Evolutionary conservation across 345 rosid genomes (phyloP).

Genomic region (Conringia planisiliqua): DNA sequence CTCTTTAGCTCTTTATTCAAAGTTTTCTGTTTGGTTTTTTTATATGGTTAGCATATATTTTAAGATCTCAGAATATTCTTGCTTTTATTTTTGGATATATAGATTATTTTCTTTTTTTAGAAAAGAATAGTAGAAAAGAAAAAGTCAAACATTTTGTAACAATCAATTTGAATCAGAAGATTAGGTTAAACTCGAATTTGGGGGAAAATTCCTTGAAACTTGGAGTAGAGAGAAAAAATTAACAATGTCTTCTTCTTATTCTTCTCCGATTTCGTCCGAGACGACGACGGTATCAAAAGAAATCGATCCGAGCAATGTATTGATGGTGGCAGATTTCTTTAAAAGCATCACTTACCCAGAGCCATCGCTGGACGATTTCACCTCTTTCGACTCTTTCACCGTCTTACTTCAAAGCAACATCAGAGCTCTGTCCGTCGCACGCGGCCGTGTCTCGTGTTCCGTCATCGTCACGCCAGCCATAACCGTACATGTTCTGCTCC

Average conservation of each 20-base stretch:
- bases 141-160: too few relatives aligned
- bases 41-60: too few relatives aligned
- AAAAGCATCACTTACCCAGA: constrained; percentile 18
- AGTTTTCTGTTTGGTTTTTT: too few relatives aligned
- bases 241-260: constrained; percentile 19
- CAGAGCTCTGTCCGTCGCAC: constrained; percentile 39
- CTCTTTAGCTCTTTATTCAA: too few relatives aligned
- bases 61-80: too few relatives aligned
- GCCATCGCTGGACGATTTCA: constrained; percentile 23
- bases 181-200: too few relatives aligned
- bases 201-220: background rate
- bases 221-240: background rate
- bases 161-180: too few relatives aligned
- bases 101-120: too few relatives aligned
- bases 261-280: constrained; percentile 11
- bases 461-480: constrained; percentile 51
- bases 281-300: constrained; percentile 21
- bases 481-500: constrained; percentile 35
- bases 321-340: constrained; percentile 21
- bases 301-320: constrained; percentile 11
- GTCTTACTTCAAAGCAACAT: constrained; percentile 43
- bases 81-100: too few relatives aligned
- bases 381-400: constrained; percentile 45
- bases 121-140: too few relatives aligned
- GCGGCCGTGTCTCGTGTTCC: constrained; percentile 55